Base-by-base conservation (phyloP, 2,329 filamentous ascomycete species). In the Sclerotinia glacialis region DNA sequence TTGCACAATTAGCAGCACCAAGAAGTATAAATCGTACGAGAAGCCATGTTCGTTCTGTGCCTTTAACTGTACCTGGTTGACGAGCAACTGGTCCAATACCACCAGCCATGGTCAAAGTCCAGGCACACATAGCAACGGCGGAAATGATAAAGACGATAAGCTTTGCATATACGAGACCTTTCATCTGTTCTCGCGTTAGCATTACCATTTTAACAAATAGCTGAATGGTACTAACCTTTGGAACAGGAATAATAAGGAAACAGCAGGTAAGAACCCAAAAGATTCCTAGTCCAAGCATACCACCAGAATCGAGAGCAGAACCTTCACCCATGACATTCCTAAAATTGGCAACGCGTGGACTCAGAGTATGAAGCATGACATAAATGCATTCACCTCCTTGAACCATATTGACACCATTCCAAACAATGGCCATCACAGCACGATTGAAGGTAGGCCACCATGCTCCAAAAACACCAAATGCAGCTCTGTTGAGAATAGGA, bases 371-470 rank as follows among this genome's bases (percentile, higher is more conserved):
- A 2, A 82, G 73, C 71, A 81, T 78, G 16, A 78, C 77, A 69
- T 78, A 78, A 46, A 79, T 67, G 68, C 77, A 78, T 70, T 78
- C 76, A 3, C 70, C 73, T 31, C 72, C 71, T 66, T 74, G 71
- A 47, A 74, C 72, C 0, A 73, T 72, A 54, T 79, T 80, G 1
- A 81, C 78, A 2, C 79, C 79, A 55, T 79, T 80, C 79, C 79
- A 82, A 5, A 82, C 79, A 49, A 65, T 65, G 28, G 63, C 53
- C 63, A 65, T 65, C 62, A 79, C 77, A 8, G 79, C 80, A 23
- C 80, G 75, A 67, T 79, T 80, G 65, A 79, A 78, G 6, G 75
- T 77, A 1, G 80, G 80, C 79, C 80, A 82, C 71, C 77, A 77
- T 0, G 79, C 79, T 31, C 80, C 80, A 67, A 78, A 81, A 1